Percentiles rank a stretch among this genome's conserved stretches.
Evolutionary conservation across 148 eudicot species (phyloP).

Genomic region (Salicornia ramosissima): DNA sequence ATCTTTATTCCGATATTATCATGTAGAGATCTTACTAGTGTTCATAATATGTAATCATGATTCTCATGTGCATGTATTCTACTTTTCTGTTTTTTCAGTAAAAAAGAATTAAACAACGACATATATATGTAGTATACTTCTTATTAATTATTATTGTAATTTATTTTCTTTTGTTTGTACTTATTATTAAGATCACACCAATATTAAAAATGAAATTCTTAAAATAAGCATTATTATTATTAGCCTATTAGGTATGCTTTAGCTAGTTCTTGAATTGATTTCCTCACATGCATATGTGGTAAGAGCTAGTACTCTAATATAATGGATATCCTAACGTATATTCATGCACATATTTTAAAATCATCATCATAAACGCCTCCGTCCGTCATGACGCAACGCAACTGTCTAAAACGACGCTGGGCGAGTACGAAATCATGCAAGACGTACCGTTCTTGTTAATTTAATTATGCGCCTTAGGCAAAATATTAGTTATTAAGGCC

Average conservation of each 20-base stretch:
- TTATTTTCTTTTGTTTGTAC: background rate
- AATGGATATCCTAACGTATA: background rate
- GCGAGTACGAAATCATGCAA: too few relatives aligned
- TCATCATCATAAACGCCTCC: background rate
- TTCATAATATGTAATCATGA: background rate
- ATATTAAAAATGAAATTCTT: background rate
- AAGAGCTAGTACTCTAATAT: background rate
- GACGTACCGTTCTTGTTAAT: too few relatives aligned
- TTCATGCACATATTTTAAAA: background rate
- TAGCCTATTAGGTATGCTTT: background rate
- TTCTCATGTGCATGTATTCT: background rate
- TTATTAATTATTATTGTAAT: background rate
- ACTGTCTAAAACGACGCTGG: too few relatives aligned
- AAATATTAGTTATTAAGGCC: too few relatives aligned
- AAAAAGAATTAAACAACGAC: too few relatives aligned
- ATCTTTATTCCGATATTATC: background rate
- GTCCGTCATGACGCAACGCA: too few relatives aligned
- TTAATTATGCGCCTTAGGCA: too few relatives aligned
- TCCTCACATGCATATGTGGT: slow-evolving; percentile 1
- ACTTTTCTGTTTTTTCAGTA: too few relatives aligned
- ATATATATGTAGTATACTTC: too few relatives aligned
- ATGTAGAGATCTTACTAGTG: background rate
- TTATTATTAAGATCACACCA: background rate
- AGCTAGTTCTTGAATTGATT: background rate
- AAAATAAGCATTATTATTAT: background rate